These are phyloP conservation scores for Calonectria multiphialidica DNA, from an alignment of 2,329 filamentous ascomycete species.

Conservation along the genomic window DNA sequence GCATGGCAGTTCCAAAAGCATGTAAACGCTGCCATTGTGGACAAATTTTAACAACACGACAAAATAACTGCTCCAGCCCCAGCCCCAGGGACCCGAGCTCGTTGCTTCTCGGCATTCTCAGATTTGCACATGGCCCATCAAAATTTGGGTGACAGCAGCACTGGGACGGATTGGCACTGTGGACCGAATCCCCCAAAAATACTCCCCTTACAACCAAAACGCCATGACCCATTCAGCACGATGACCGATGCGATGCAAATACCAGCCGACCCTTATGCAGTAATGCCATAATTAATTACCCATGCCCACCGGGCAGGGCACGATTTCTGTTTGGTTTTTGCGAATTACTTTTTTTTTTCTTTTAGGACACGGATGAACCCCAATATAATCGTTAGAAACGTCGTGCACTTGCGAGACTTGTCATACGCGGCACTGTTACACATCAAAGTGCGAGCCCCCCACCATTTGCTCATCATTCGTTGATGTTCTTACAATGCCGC, in stretches of 20 bases:
- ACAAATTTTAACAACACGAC: conserved; percentile 25
- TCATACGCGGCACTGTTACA: conserved; percentile 55
- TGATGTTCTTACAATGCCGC: conserved; percentile 69
- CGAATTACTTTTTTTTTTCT: conserved; percentile 46
- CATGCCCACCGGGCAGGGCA: conserved; percentile 37
- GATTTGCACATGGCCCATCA: conserved; percentile 26
- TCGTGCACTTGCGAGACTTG: conserved; percentile 37
- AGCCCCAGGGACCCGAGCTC: not conserved
- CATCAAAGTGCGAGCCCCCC: conserved; percentile 72
- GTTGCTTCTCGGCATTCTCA: conserved; percentile 27
- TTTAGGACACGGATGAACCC: conserved; percentile 38
- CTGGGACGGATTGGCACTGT: conserved; percentile 17
- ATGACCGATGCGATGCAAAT: conserved; percentile 46
- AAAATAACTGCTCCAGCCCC: conserved; percentile 14
- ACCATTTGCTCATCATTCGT: conserved; percentile 74
- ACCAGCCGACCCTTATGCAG: conserved; percentile 44
- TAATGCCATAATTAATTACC: conserved; percentile 51
- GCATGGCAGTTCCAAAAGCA: conserved; percentile 7
- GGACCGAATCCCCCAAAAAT: conserved; percentile 17
- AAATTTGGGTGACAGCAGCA: conserved; percentile 17
- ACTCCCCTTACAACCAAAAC: conserved; percentile 41
- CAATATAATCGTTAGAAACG: conserved; percentile 40
- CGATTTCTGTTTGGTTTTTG: conserved; percentile 35
- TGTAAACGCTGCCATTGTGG: conserved; percentile 19
- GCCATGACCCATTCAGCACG: conserved; percentile 43